Conservation (phyloP, 805 yeast species). For the Suhomyces faveliae region DNA sequence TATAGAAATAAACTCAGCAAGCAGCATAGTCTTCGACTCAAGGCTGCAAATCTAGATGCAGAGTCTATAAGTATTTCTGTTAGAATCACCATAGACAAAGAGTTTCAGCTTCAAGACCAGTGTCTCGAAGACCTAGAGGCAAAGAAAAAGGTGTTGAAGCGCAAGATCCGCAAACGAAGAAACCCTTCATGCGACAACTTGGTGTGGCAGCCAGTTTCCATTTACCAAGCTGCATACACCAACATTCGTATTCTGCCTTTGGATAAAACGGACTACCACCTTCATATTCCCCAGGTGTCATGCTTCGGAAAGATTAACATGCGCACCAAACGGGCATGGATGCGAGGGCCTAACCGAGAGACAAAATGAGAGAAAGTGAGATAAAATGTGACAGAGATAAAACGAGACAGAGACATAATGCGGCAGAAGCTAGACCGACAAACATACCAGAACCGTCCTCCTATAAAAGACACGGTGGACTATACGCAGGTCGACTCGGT, state of each 20-base stretch:
- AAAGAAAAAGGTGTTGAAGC: background rate
- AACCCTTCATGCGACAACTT: slow-evolving; percentile 8
- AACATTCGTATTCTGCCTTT: slow-evolving; percentile 27
- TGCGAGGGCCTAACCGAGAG: slow-evolving; percentile 19
- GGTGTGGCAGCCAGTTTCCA: slow-evolving; percentile 32
- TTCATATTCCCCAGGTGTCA: slow-evolving; percentile 27
- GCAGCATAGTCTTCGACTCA: background rate
- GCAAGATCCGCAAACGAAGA: slow-evolving; percentile 4
- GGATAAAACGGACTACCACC: slow-evolving; percentile 28
- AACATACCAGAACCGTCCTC: no score
- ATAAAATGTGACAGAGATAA: no score
- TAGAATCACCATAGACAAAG: slow-evolving; percentile 12
- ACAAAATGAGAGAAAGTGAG: background rate
- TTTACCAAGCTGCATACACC: slow-evolving; percentile 32
- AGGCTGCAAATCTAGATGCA: background rate
- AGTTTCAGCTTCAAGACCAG: slow-evolving; percentile 15
- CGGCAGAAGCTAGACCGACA: no score
- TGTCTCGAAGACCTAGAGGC: slow-evolving; percentile 5
- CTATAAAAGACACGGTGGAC: no score
- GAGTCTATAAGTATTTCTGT: slow-evolving; percentile 11
- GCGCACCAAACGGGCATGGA: slow-evolving; percentile 41
- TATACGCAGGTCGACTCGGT: no score
- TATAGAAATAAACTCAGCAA: background rate
- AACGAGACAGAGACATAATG: no score
- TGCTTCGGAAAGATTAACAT: slow-evolving; percentile 42